A percentile compares a stretch with the other conserved stretches of the same genome.
Evolutionary conservation across 768 basidiomycete genomes (phyloP).

Genomic region (Tricholoma hemisulphureum): DNA sequence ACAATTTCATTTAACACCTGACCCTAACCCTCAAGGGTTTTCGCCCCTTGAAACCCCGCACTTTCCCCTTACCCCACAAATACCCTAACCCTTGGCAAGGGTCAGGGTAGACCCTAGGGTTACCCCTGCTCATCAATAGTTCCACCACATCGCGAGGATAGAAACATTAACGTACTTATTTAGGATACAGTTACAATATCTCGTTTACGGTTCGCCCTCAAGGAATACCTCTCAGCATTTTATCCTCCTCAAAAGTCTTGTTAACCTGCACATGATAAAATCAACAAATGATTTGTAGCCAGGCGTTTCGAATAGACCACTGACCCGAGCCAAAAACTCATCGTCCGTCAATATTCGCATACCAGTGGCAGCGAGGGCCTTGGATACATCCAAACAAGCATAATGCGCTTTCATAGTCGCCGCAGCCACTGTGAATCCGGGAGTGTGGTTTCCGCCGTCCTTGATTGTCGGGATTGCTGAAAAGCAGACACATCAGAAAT

Average conservation of each 20-base stretch:
- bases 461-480: slow-evolving; percentile 72
- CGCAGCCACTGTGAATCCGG: slow-evolving; percentile 63
- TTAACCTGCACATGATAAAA: background rate
- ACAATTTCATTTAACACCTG: no score
- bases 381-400: slow-evolving; percentile 64
- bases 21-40: no score
- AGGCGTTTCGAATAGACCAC: slow-evolving; percentile 4
- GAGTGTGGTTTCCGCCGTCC: slow-evolving; percentile 78
- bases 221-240: background rate
- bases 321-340: slow-evolving; percentile 56
- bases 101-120: no score
- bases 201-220: background rate
- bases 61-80: no score
- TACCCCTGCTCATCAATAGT: no score
- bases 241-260: slow-evolving; percentile 3
- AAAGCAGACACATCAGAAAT: background rate
- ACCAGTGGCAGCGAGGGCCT: slow-evolving; percentile 69
- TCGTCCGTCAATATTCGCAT: slow-evolving; percentile 70
- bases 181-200: no score
- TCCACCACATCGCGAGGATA: no score
- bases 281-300: background rate
- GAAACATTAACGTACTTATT: no score
- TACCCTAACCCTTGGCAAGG: no score
- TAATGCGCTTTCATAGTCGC: slow-evolving; percentile 59
- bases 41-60: no score